A percentile compares a stretch with the other conserved stretches of the same genome.
Conservation (phyloP, 805 yeast genomes). For the Barnettozyma sp. region DNA sequence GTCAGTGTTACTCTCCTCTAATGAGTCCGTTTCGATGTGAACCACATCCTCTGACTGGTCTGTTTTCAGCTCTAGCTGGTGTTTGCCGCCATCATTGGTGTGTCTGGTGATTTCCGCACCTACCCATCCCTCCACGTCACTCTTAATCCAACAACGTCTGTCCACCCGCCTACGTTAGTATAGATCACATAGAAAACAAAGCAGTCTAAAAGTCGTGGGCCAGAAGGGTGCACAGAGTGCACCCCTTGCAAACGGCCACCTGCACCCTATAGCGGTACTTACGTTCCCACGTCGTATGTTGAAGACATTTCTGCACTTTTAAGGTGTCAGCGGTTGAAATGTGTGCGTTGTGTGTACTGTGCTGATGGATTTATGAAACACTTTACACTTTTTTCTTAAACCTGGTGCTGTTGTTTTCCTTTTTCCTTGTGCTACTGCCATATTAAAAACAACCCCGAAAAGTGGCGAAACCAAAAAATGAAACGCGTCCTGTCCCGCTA, state of each 20-base stretch:
- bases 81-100: constrained; percentile 36
- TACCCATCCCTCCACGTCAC: constrained; percentile 62
- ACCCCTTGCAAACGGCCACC: too few relatives aligned
- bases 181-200: too few relatives aligned
- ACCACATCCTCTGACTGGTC: constrained; percentile 43
- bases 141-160: constrained; percentile 75
- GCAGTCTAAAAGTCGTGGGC: too few relatives aligned
- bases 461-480: too few relatives aligned
- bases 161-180: too few relatives aligned
- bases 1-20: constrained; percentile 30
- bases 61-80: constrained; percentile 42
- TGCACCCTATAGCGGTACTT: constrained; percentile 27
- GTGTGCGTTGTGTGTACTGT: constrained; percentile 4
- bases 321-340: neutral
- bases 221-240: too few relatives aligned
- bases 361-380: constrained; percentile 1
- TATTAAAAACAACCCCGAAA: too few relatives aligned
- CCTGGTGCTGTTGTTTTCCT: too few relatives aligned
- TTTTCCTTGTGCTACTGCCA: too few relatives aligned
- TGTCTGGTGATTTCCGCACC: constrained; percentile 55
- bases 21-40: constrained; percentile 39
- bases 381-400: too few relatives aligned
- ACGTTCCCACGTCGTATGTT: constrained; percentile 50
- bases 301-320: constrained; percentile 27
- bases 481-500: too few relatives aligned